phyloP scores from a whole-genome alignment of 2,329 filamentous ascomycete genomes.

The Fusarium illudens region DNA sequence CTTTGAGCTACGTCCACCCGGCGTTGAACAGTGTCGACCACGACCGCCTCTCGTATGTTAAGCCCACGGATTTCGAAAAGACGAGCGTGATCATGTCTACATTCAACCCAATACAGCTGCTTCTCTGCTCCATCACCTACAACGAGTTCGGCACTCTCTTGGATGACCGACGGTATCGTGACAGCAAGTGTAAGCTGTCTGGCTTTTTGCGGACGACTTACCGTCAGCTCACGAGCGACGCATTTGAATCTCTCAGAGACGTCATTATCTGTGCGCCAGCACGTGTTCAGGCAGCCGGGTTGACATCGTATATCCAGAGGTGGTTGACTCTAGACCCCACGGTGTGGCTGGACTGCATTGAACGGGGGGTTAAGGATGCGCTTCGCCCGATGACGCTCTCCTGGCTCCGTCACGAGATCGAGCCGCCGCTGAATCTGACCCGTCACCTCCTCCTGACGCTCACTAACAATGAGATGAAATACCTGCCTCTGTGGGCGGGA shows the following conservation, averaged over 20 bases:
- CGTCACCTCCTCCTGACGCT: slow-evolving; percentile 62
- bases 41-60: slow-evolving; percentile 51
- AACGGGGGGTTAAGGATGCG: slow-evolving; percentile 31
- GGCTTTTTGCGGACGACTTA: background rate
- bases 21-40: slow-evolving; percentile 40
- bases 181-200: background rate
- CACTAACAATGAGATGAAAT: slow-evolving; percentile 65
- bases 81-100: slow-evolving; percentile 8
- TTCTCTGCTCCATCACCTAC: slow-evolving; percentile 51
- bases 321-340: slow-evolving; percentile 16
- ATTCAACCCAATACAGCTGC: slow-evolving; percentile 29
- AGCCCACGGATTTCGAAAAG: slow-evolving; percentile 40
- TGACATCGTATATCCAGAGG: slow-evolving; percentile 10
- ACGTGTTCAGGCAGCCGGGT: background rate
- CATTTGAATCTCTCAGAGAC: slow-evolving; percentile 12
- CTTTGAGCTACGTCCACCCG: background rate
- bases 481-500: slow-evolving; percentile 71
- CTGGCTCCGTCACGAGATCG: slow-evolving; percentile 44
- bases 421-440: slow-evolving; percentile 49
- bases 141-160: slow-evolving; percentile 33
- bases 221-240: background rate
- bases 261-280: slow-evolving; percentile 10
- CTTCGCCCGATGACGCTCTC: slow-evolving; percentile 32
- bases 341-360: slow-evolving; percentile 33
- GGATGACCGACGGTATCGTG: slow-evolving; percentile 18